A percentile compares a stretch with the other conserved stretches of the same genome.
phyloP scores from a whole-genome alignment of 2,329 filamentous ascomycete species.

The Aschersonia sp. region DNA sequence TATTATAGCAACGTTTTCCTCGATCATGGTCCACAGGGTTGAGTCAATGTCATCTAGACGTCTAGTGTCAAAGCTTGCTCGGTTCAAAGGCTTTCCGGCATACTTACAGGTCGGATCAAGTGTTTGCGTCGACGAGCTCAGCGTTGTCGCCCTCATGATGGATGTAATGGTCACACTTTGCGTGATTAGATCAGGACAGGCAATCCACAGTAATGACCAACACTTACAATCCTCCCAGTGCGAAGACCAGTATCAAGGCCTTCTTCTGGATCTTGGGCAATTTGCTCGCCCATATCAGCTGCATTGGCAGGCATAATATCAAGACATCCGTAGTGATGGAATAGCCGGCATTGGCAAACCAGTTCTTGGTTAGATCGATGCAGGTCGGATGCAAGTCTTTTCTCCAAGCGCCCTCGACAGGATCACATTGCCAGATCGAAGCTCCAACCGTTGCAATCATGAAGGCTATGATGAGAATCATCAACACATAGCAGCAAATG shows the following conservation, averaged over 20 bases:
- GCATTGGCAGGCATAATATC: conserved; percentile 30
- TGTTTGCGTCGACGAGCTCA: conserved; percentile 22
- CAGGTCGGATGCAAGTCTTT: conserved; percentile 25
- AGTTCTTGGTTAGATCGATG: conserved; percentile 29
- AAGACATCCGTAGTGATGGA: conserved; percentile 31
- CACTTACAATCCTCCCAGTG: conserved; percentile 26
- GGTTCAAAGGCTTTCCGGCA: not conserved
- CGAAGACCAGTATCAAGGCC: conserved; percentile 25
- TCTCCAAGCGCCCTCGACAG: conserved; percentile 30
- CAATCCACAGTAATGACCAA: not conserved
- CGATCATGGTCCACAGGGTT: conserved; percentile 24
- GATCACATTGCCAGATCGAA: conserved; percentile 35
- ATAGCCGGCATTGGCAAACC: conserved; percentile 33
- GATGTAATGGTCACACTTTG: conserved; percentile 23
- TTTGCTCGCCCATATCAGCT: conserved; percentile 29
- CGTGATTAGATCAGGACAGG: not conserved
- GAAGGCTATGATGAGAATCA: conserved; percentile 28
- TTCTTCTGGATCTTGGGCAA: conserved; percentile 24
- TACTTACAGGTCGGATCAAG: conserved; percentile 20
- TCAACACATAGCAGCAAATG: conserved; percentile 23
- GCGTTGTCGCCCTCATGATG: conserved; percentile 24
- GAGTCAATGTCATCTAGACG: conserved; percentile 17
- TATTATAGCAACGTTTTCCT: conserved; percentile 23
- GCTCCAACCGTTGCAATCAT: conserved; percentile 27
- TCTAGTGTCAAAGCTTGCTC: no score